Conservation (phyloP, 176 grass and related monocot species). For the Oropetium thomaeum region DNA sequence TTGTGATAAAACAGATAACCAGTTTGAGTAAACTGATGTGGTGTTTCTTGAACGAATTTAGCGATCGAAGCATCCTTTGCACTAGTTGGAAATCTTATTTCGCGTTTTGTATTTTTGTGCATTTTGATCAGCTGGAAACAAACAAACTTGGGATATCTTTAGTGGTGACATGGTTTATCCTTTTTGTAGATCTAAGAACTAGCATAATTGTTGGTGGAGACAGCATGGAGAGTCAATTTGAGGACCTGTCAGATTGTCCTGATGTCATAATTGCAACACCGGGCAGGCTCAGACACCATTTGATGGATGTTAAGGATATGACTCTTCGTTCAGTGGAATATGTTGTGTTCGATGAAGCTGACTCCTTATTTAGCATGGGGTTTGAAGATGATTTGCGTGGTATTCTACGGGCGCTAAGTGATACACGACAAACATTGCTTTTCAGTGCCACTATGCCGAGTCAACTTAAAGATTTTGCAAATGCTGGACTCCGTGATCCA, state of each 20-base stretch:
- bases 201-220: slow-evolving; percentile 93
- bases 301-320: slow-evolving; percentile 82
- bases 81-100: background rate
- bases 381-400: slow-evolving; percentile 60
- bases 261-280: slow-evolving; percentile 99
- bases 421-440: slow-evolving; percentile 79
- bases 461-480: slow-evolving; percentile 85
- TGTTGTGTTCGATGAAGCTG: slow-evolving; percentile 98
- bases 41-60: background rate
- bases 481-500: slow-evolving; percentile 79
- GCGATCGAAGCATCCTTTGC: background rate
- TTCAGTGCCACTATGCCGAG: slow-evolving; percentile 90
- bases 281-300: slow-evolving; percentile 87
- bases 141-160: background rate
- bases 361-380: slow-evolving; percentile 83
- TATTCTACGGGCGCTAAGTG: slow-evolving; percentile 70
- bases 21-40: background rate
- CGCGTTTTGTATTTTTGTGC: background rate
- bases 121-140: background rate
- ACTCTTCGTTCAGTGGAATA: slow-evolving; percentile 81
- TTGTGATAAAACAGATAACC: background rate
- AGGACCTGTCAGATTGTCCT: slow-evolving; percentile 77
- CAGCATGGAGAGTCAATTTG: slow-evolving; percentile 96
- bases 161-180: background rate
- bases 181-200: slow-evolving; percentile 61